Conservation (phyloP, 2,329 filamentous ascomycete species). For the Aspergillus texensis region DNA sequence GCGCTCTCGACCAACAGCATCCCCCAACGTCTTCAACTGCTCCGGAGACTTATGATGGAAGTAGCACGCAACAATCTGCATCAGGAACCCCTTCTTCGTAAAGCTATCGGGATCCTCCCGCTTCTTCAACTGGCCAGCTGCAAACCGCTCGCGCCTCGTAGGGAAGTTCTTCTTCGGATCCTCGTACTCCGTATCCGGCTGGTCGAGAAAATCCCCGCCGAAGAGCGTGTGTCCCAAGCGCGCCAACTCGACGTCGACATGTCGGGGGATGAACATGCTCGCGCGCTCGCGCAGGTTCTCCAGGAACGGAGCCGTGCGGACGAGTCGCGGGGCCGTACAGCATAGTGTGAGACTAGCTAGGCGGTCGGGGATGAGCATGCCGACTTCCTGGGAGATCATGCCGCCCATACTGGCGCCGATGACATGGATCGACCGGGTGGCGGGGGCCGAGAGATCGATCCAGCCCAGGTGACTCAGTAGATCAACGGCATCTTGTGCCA, state of each 20-base stretch:
- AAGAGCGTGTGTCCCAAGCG: conserved; percentile 70
- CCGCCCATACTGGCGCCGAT: conserved; percentile 83
- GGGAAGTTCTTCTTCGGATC: conserved; percentile 55
- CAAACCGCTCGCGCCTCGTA: conserved; percentile 79
- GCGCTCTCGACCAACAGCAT: conserved; percentile 69
- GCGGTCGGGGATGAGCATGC: conserved; percentile 40
- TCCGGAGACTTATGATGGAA: conserved; percentile 74
- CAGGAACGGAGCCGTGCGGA: conserved; percentile 60
- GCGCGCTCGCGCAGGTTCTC: conserved; percentile 66
- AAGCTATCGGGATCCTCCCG: conserved; percentile 63
- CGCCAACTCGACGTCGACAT: conserved; percentile 66
- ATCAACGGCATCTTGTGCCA: conserved; percentile 78
- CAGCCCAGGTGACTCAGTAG: conserved; percentile 70
- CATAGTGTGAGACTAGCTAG: conserved; percentile 62
- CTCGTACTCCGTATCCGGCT: conserved; percentile 61
- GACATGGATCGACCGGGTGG: conserved; percentile 63
- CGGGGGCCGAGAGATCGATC: conserved; percentile 46
- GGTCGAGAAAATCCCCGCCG: conserved; percentile 61
- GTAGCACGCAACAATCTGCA: conserved; percentile 76
- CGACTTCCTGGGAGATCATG: conserved; percentile 88
- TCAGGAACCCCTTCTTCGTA: conserved; percentile 67
- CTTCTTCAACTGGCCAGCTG: conserved; percentile 77
- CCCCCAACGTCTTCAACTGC: conserved; percentile 68
- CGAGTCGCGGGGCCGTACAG: conserved; percentile 63
- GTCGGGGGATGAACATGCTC: conserved; percentile 67